Base-by-base conservation (phyloP, 139 green algal species). In the Haematococcus lacustris region DNA sequence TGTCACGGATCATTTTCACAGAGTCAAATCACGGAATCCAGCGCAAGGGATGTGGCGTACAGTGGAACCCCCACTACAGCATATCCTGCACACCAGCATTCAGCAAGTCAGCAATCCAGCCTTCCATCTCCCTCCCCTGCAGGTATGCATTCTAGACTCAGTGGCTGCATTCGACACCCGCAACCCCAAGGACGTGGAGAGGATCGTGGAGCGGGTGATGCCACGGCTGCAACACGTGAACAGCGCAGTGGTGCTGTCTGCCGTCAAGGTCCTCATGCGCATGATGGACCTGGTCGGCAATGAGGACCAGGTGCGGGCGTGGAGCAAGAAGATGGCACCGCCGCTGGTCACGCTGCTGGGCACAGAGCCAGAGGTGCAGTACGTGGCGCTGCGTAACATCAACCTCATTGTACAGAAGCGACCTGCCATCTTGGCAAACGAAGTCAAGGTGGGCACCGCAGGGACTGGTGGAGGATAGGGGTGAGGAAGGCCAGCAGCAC, bases 201-300 rank as follows among this genome's bases (percentile, higher is more conserved):
- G 76, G 73, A 94, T 99, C 59, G 88, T 95, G 57, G 94, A 98
- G 86, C 86, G 96, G 5, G 93, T 99, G 32, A 78, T 91, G n/a
- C 93, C 95, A 6, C 87, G 95, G n/a, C 83, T 99, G 83, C 93
- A 98, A 87, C 96, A 99, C 76, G 96, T 93, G 38, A 99, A 99
- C 85, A 86, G 86, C 39, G 96, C 96, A 9, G 96, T 99, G 7
- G 96, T 99, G 57, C 85, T 99, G 38, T 96, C 90, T 65, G 23
- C 30, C 37, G 3, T 38, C 33, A 75, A 90, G 86, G 88, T 93
- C 38, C 86, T 97, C 47, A 57, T 97, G 73, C 76, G 80, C 67
- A 88, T 94, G 80, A 86, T 96, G 86, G 85, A 93, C 35, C 43
- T 89, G 35, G 79, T 93, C 53, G 7, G 37, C 28, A 66, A 78